phyloP scores from a whole-genome alignment of 2,329 filamentous ascomycete genomes.

The Nemania serpens region DNA sequence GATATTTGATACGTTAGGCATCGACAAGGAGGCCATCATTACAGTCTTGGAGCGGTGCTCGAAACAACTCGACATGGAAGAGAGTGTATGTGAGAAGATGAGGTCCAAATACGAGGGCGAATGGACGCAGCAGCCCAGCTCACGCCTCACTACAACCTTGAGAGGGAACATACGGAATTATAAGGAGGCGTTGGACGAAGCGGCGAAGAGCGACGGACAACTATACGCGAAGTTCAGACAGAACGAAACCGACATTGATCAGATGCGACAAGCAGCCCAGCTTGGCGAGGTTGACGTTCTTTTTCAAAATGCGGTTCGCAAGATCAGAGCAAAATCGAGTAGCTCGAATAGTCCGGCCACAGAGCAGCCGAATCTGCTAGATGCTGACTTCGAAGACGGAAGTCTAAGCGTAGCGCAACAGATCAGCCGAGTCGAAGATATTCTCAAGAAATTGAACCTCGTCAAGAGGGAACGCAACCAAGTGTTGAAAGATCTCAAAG shows the following conservation, averaged over 20 bases:
- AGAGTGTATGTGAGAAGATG: conserved; percentile 99
- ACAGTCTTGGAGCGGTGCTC: conserved; percentile 75
- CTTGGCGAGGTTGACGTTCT: conserved; percentile 84
- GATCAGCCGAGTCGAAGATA: conserved; percentile 84
- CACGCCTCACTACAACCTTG: conserved; percentile 83
- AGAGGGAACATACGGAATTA: conserved; percentile 87
- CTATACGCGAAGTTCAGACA: conserved; percentile 83
- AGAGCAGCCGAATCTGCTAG: conserved; percentile 79
- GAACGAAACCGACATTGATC: conserved; percentile 86
- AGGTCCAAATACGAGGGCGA: conserved; percentile 93
- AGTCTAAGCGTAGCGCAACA: conserved; percentile 84
- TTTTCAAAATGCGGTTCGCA: conserved; percentile 85
- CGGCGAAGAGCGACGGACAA: conserved; percentile 82
- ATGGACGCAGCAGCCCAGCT: conserved; percentile 97
- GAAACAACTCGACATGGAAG: conserved; percentile 94
- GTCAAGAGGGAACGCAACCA: conserved; percentile 91
- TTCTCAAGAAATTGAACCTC: conserved; percentile 87
- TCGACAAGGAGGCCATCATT: conserved; percentile 77
- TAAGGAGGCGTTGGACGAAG: conserved; percentile 86
- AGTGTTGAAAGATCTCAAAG: conserved; percentile 94
- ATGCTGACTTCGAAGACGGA: conserved; percentile 86
- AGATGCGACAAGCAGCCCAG: conserved; percentile 90
- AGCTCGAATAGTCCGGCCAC: conserved; percentile 64
- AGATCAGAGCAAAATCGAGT: conserved; percentile 70
- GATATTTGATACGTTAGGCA: conserved; percentile 78